Evolutionary conservation across 2,329 filamentous ascomycete species (phyloP).

Genomic region (Blastomyces emzantsi): DNA sequence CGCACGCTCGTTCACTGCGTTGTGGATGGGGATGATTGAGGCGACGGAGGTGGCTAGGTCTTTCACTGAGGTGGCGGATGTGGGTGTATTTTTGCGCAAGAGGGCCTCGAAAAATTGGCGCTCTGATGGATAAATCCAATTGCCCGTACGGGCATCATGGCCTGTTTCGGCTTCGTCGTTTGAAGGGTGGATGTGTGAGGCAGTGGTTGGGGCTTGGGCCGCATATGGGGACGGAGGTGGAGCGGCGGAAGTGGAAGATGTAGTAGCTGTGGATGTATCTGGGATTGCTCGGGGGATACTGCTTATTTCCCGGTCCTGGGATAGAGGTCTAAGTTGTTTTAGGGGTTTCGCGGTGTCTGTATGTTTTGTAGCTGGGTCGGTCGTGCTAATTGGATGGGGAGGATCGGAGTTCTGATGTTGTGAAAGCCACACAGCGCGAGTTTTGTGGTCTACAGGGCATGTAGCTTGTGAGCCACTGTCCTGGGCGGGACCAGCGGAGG

Average conservation of each 20-base stretch:
- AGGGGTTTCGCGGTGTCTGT: conserved; percentile 17
- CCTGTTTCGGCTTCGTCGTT: conserved; percentile 75
- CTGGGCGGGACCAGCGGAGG: conserved; percentile 18
- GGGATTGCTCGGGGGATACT: conserved; percentile 61
- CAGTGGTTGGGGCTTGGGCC: conserved; percentile 21
- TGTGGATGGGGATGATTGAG: conserved; percentile 92
- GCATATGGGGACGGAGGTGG: conserved; percentile 26
- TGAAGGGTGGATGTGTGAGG: conserved; percentile 41
- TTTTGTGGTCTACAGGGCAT: conserved; percentile 87
- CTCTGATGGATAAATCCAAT: conserved; percentile 96
- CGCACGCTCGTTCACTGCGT: conserved; percentile 93
- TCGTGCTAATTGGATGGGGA: conserved; percentile 24
- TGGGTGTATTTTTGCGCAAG: conserved; percentile 73
- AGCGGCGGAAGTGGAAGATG: conserved; percentile 16
- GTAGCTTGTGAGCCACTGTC: conserved; percentile 29
- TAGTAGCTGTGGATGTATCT: conserved; percentile 13
- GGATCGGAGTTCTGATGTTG: conserved; percentile 45
- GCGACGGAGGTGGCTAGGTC: conserved; percentile 64
- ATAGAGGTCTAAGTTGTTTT: conserved; percentile 43
- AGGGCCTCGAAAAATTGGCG: conserved; percentile 98
- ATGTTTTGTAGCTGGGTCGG: conserved; percentile 18
- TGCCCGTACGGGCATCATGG: conserved; percentile 59
- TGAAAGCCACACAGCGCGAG: conserved; percentile 76
- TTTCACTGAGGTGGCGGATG: conserved; percentile 35
- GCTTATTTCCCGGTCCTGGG: conserved; percentile 62